Conservation (phyloP, 352 stramenopile genomes). For the Achlya hypogyna region DNA sequence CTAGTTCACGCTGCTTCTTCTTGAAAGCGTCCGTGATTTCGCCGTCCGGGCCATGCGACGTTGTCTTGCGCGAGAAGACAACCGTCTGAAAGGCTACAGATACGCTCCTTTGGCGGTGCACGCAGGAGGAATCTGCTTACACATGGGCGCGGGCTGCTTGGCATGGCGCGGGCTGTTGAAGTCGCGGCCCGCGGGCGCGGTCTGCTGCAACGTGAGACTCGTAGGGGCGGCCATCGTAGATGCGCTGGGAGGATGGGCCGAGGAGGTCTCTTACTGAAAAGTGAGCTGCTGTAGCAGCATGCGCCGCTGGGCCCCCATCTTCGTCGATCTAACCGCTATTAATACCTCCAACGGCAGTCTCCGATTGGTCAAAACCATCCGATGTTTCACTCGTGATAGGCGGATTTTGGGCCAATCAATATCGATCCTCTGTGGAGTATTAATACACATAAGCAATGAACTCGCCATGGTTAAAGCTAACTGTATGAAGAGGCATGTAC, state of each 20-base stretch:
- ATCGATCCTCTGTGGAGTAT: too few species aligned
- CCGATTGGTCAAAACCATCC: not conserved
- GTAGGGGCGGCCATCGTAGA: not conserved
- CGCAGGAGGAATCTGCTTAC: too few species aligned
- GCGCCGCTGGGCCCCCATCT: not conserved
- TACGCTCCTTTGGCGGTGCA: too few species aligned
- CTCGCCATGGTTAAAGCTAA: too few species aligned
- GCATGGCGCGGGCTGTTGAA: not conserved
- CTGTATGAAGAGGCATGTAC: too few species aligned
- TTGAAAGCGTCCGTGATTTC: conserved; percentile 20
- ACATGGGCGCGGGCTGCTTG: not conserved
- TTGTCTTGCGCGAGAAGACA: conserved; percentile 59
- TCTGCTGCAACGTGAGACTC: not conserved
- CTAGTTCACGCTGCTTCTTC: conserved; percentile 22
- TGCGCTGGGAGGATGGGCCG: not conserved
- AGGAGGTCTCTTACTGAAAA: not conserved
- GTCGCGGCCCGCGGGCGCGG: not conserved
- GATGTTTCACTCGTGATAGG: not conserved
- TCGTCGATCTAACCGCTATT: not conserved
- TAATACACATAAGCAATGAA: too few species aligned
- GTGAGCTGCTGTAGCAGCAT: not conserved
- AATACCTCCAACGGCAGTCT: not conserved
- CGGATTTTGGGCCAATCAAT: too few species aligned
- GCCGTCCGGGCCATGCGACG: conserved; percentile 37
- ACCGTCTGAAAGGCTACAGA: conserved; percentile 44